These are phyloP conservation scores for Chaetomium olivaceum DNA, from an alignment of 2,329 filamentous ascomycete genomes.

Conservation along the genomic window DNA sequence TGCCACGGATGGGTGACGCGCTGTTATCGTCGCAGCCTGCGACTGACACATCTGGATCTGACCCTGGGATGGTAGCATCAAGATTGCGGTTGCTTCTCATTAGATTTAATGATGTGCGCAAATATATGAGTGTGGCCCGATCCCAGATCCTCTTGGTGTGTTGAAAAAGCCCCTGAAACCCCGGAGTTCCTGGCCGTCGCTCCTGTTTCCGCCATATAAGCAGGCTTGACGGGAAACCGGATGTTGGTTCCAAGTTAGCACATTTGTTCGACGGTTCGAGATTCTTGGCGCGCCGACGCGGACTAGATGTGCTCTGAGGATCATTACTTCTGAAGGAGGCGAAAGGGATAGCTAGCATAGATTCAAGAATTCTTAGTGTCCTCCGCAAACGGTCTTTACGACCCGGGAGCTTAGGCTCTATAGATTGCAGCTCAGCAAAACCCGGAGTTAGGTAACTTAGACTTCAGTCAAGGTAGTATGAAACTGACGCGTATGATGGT, in stretches of 20 bases:
- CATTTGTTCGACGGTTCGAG: background rate
- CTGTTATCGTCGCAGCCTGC: background rate
- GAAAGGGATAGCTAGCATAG: no score
- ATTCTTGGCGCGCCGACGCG: background rate
- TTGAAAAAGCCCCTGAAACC: background rate
- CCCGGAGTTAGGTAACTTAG: no score
- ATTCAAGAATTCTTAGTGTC: no score
- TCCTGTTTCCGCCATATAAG: background rate
- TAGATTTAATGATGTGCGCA: background rate
- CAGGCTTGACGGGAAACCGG: background rate
- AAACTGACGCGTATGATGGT: no score
- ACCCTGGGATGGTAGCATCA: background rate
- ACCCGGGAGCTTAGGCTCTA: no score
- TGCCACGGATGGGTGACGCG: background rate
- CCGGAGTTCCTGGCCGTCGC: background rate
- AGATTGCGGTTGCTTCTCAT: background rate
- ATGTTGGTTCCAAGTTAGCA: background rate
- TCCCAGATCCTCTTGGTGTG: background rate
- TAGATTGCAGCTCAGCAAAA: no score
- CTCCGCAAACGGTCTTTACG: no score
- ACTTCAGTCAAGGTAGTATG: no score
- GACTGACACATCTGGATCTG: background rate
- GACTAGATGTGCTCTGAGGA: no score
- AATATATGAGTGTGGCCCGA: constrained; percentile 2
- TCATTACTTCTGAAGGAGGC: no score